Evolutionary conservation across 2,329 filamentous ascomycete species (phyloP), one percentile per base, ranked within the genome.

Genomic region (Tolypocladium cylindrosporum): DNA sequence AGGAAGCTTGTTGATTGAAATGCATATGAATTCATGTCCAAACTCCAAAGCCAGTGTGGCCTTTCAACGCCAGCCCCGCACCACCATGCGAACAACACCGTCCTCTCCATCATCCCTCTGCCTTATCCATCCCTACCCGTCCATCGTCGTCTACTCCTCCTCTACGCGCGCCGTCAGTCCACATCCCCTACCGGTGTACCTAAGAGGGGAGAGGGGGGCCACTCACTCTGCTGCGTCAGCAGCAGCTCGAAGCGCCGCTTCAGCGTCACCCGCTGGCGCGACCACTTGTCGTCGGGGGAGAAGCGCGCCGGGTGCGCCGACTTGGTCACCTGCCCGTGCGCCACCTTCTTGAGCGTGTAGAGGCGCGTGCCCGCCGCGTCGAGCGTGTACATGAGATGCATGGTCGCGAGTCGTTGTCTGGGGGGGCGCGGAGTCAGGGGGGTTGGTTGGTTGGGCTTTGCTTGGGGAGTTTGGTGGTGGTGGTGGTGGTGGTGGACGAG

Each of bases 281-380:
- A 96, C 83, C 95, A 97, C 82, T 97, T 96, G 82, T 99, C 94
- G 77, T 99, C 94, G 63, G 94, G 94, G 53, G 91, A 96, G 81
- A 97, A 99, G 66, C 94, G 84, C 50, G 94, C 94, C 53, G 94
- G 93, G 78, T 97, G 93, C 58, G 94, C 94, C 57, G 89, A 94
- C 82, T 96, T 96, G 74, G 93, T 96, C 70, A 97, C 90, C 71
- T 91, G 85, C 70, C 89, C 88, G 67, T 86, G 81, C 67, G 82
- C 79, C 65, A 95, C 84, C 80, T 97, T 97, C 79, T 97, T 93
- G 64, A 97, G 85, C 54, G 94, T 97, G 83, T 97, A 99, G 69
- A 88, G 78, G 74, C 93, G 91, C 80, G 91, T 93, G 81, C 93
- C 92, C 61, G 83, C 78, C 66, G 82, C 74, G 75, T 91, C 89